Evolutionary conservation across 2,329 filamentous ascomycete species (phyloP), one percentile per base, ranked within the genome.

Genomic region (Allantophomopsis lycopodina): DNA sequence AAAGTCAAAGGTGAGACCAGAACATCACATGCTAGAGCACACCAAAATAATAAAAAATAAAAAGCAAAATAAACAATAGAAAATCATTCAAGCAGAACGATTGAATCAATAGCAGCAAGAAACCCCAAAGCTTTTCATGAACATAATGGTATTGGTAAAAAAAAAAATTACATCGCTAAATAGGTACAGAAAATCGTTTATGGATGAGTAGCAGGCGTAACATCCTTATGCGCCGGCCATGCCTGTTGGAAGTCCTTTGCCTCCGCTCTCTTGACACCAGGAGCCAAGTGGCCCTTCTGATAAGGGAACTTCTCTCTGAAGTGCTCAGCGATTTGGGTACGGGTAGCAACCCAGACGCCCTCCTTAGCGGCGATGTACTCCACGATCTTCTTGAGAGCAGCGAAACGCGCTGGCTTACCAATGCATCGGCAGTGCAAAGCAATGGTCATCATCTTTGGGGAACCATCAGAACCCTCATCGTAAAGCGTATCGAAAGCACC

Each of bases 391-490:
- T 62, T 56, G 34, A 74, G 47, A 2, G 68, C 69, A 32, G 60
- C 62, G 38, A 64, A 64, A 54, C 1, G 35, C 8, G 66, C 69
- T 0, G 69, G 69, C 32, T 66, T 61, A 0, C 69, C 69, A 18
- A 67, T 35, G 30, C 70, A 68, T 5, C 68, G 59, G 40, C 64
- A 69, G 47, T 72, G 68, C 36, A 73, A 49, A 0, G 64, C 66
- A 17, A 73, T 60, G 0, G 68, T 72, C 69, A 73, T 73, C 65
- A 73, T 71, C 56, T 68, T 70, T 49, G 36, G 32, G 38, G 42
- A 1, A 44, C 47, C 35, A 40, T 47, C 38, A 15, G 16, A 18
- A n/a, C 48, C 48, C 39, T 50, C 48, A 23, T 65, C 65, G 42
- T 71, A 71, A 23, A 73, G 49, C 13, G 68, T 63, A 46, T 73